phyloP scores from a whole-genome alignment of 805 yeast species.

The Zygosaccharomyces kombuchaensis region DNA sequence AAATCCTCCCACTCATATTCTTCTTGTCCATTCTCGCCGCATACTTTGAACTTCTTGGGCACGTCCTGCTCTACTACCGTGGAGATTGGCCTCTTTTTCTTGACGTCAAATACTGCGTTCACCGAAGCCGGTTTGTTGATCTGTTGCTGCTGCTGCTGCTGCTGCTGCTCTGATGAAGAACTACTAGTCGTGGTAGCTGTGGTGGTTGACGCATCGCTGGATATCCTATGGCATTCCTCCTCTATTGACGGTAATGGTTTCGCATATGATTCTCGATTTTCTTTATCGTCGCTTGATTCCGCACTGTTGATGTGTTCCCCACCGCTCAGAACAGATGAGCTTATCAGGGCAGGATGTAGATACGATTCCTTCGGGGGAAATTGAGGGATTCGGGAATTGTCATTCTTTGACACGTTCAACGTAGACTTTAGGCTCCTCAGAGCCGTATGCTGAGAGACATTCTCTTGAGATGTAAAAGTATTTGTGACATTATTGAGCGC shows the following conservation, averaged over 20 bases:
- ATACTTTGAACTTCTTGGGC: constrained; percentile 34
- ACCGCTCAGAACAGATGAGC: constrained; percentile 9
- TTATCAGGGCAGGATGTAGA: constrained; percentile 7
- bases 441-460: constrained; percentile 16
- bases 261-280: constrained; percentile 25
- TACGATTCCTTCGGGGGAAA: constrained; percentile 15
- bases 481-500: constrained; percentile 37
- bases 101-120: constrained; percentile 15
- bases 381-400: constrained; percentile 18
- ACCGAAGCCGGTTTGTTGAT: neutral
- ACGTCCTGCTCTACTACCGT: constrained; percentile 33
- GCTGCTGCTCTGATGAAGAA: constrained; percentile 1
- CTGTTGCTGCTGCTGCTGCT: neutral
- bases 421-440: constrained; percentile 20
- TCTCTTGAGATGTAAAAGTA: constrained; percentile 28
- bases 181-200: neutral
- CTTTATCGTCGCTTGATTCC: constrained; percentile 23
- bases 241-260: constrained; percentile 18
- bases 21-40: constrained; percentile 32
- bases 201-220: constrained; percentile 5
- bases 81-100: constrained; percentile 35
- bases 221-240: constrained; percentile 13
- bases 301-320: constrained; percentile 27
- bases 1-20: constrained; percentile 63
- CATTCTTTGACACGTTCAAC: constrained; percentile 17